Conservation (phyloP, 176 grass and related monocot genomes). For the Sorghum bicolor region DNA sequence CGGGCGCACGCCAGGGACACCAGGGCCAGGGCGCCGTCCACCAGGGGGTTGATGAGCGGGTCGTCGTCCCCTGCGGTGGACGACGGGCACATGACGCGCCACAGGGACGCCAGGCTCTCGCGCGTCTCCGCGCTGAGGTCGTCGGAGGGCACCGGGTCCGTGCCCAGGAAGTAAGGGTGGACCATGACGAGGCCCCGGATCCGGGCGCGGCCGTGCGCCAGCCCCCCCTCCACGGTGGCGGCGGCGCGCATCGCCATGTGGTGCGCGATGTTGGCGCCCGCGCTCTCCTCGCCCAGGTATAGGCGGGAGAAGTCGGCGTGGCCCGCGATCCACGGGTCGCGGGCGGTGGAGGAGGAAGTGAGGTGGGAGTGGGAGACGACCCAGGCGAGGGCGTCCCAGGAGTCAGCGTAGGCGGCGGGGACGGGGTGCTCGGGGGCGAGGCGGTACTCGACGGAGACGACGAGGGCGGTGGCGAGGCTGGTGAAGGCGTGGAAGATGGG, state of each 20-base stretch:
- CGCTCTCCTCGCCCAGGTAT: constrained; percentile 76
- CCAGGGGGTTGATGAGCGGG: constrained; percentile 54
- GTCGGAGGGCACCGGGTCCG: constrained; percentile 42
- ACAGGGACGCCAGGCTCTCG: constrained; percentile 40
- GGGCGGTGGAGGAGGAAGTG: neutral
- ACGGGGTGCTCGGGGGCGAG: constrained; percentile 78
- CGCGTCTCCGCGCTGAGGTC: constrained; percentile 15
- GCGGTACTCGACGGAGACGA: constrained; percentile 78
- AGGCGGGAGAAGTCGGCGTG: constrained; percentile 63
- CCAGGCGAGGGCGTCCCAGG: constrained; percentile 69
- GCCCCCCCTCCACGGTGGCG: constrained; percentile 20
- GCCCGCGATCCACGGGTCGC: constrained; percentile 31
- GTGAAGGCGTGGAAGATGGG: constrained; percentile 48
- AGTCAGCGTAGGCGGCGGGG: constrained; percentile 46
- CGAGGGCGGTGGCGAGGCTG: constrained; percentile 32
- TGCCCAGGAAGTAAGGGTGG: constrained; percentile 80
- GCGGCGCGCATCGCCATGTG: constrained; percentile 54
- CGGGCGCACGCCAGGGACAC: constrained; percentile 32
- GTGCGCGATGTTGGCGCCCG: constrained; percentile 72
- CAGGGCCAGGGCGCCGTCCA: constrained; percentile 26
- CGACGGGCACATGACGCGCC: constrained; percentile 56
- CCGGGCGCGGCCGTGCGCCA: constrained; percentile 23
- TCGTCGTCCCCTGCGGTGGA: constrained; percentile 44
- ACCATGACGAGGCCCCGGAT: constrained; percentile 59
- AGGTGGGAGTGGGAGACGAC: constrained; percentile 37